phyloP scores from a whole-genome alignment of 108 stramenopile genomes.

The Pseudonitzschia delicatissima region DNA sequence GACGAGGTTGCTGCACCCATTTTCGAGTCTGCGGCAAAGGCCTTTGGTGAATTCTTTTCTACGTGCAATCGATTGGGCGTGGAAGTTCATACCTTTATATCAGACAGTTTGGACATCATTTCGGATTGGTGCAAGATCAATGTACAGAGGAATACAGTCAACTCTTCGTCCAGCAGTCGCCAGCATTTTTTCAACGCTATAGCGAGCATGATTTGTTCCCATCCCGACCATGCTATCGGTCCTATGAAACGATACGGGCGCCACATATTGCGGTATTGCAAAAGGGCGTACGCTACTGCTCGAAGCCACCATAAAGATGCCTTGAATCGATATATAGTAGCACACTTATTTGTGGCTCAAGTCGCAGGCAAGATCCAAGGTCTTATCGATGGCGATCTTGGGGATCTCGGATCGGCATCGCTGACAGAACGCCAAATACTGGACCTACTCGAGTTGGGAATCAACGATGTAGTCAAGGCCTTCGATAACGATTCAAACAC shows the following conservation, averaged over 20 bases:
- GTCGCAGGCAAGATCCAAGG: constrained; percentile 44
- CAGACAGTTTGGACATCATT: constrained; percentile 46
- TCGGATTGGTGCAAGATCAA: constrained; percentile 45
- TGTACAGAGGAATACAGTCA: constrained; percentile 20
- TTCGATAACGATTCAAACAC: constrained; percentile 12
- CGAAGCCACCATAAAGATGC: constrained; percentile 38
- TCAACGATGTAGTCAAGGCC: constrained; percentile 20
- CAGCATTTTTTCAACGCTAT: constrained; percentile 32
- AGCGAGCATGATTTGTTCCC: constrained; percentile 20
- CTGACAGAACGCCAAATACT: constrained; percentile 25
- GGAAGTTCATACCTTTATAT: constrained; percentile 50
- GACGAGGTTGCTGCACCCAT: background rate
- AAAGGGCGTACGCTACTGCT: constrained; percentile 37
- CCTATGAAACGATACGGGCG: constrained; percentile 27
- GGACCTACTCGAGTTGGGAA: constrained; percentile 33
- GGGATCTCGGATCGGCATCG: constrained; percentile 53
- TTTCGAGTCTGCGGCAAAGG: constrained; percentile 27
- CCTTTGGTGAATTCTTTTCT: constrained; percentile 30
- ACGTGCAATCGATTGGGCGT: constrained; percentile 40
- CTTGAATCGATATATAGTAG: constrained; percentile 51
- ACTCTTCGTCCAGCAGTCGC: constrained; percentile 1
- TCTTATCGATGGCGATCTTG: constrained; percentile 44
- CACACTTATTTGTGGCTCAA: constrained; percentile 39
- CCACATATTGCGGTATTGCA: constrained; percentile 44
- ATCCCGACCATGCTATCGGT: constrained; percentile 34